These are phyloP conservation scores for Talaromyces stipitatus DNA, from an alignment of 495 filamentous ascomycete species.

Conservation along the genomic window DNA sequence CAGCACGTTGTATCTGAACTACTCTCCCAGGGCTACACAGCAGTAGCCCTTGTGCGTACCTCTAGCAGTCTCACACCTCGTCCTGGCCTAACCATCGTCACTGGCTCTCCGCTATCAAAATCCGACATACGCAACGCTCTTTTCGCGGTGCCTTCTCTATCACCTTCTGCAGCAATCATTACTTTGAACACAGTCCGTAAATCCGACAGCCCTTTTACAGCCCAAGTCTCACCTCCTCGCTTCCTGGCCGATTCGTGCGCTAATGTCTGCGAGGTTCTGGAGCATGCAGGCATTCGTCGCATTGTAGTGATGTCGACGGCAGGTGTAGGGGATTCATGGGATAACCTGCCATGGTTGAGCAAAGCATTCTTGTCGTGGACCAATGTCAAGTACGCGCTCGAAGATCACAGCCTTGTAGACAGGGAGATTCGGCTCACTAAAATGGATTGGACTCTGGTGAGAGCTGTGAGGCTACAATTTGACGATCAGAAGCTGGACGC, in stretches of 20 bases:
- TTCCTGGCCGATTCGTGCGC: constrained; percentile 38
- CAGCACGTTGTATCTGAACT: constrained; percentile 30
- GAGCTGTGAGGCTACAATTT: constrained; percentile 27
- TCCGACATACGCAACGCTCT: constrained; percentile 29
- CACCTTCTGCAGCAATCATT: constrained; percentile 32
- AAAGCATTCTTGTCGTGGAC: constrained; percentile 34
- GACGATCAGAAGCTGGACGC: constrained; percentile 18
- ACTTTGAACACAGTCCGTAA: constrained; percentile 36
- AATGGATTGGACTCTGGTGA: constrained; percentile 35
- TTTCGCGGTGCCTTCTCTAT: constrained; percentile 10
- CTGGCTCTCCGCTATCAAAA: constrained; percentile 32
- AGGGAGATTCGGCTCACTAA: constrained; percentile 29
- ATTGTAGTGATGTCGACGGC: constrained; percentile 38
- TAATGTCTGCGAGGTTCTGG: constrained; percentile 31
- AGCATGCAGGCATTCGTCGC: constrained; percentile 28
- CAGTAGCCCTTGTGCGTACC: constrained; percentile 3
- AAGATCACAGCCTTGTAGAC: constrained; percentile 35
- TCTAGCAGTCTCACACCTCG: constrained; percentile 1
- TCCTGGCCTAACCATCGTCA: constrained; percentile 1
- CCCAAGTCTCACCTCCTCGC: constrained; percentile 31
- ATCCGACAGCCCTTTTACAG: constrained; percentile 37
- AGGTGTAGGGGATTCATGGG: constrained; percentile 40
- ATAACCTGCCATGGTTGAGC: constrained; percentile 30
- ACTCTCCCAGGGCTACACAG: constrained; percentile 14
- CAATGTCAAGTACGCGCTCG: constrained; percentile 37